A percentile compares a stretch with the other conserved stretches of the same genome.
Evolutionary conservation across 768 basidiomycete species (phyloP).

Genomic region (Mycena floridula): DNA sequence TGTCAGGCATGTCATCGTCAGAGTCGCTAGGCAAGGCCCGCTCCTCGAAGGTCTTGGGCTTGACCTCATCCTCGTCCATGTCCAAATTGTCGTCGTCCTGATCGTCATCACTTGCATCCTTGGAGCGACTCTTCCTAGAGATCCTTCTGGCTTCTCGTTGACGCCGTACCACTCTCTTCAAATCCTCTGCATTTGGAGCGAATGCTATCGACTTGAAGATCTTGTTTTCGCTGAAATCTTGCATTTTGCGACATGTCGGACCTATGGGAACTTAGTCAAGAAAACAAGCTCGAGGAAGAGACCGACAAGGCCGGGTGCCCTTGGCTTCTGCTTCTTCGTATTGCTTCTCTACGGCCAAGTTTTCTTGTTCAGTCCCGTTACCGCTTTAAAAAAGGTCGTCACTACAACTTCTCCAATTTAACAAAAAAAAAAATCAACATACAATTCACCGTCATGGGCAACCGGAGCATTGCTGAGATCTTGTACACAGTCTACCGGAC

Average conservation of each 20-base stretch:
- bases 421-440: slow-evolving; percentile 12
- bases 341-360: slow-evolving; percentile 45
- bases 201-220: slow-evolving; percentile 65
- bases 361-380: slow-evolving; percentile 48
- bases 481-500: slow-evolving; percentile 43
- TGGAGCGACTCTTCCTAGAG: slow-evolving; percentile 8
- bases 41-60: slow-evolving; percentile 19
- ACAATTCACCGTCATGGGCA: slow-evolving; percentile 58
- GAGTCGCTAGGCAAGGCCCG: slow-evolving; percentile 32
- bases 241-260: slow-evolving; percentile 64
- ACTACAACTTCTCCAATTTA: not conserved
- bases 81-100: slow-evolving; percentile 8
- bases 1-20: slow-evolving; percentile 50
- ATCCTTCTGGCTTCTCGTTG: slow-evolving; percentile 19
- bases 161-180: slow-evolving; percentile 29
- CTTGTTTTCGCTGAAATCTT: slow-evolving; percentile 41
- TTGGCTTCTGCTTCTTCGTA: slow-evolving; percentile 52
- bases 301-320: slow-evolving; percentile 54
- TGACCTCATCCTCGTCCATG: slow-evolving; percentile 14
- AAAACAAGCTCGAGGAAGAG: not conserved
- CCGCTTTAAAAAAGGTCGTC: slow-evolving; percentile 31
- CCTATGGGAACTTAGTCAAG: slow-evolving; percentile 30
- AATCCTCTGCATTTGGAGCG: slow-evolving; percentile 57
- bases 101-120: no score
- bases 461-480: slow-evolving; percentile 46